These are phyloP conservation scores for Lipomyces yarrowii DNA, from an alignment of 1,139 yeast species.

Conservation along the genomic window DNA sequence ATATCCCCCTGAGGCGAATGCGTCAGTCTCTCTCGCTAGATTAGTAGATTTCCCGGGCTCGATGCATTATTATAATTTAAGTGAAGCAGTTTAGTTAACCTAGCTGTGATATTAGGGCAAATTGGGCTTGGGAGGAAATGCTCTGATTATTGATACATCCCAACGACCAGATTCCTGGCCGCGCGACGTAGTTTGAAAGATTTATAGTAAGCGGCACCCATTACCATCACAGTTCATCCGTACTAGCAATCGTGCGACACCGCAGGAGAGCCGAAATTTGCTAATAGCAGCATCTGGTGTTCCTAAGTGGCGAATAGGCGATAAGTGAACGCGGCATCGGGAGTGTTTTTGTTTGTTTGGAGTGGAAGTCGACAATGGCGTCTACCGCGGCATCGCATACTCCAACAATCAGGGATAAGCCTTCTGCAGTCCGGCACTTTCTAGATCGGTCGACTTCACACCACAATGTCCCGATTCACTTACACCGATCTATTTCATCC, in stretches of 20 bases:
- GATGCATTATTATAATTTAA: too few relatives aligned
- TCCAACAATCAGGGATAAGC: conserved; percentile 27
- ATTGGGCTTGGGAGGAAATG: too few relatives aligned
- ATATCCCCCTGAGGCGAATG: not conserved
- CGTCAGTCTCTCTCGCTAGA: not conserved
- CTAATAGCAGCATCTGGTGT: not conserved
- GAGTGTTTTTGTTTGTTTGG: not conserved
- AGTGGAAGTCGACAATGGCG: conserved; percentile 2
- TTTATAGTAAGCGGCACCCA: too few relatives aligned
- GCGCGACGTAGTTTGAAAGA: too few relatives aligned
- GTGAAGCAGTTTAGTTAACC: too few relatives aligned
- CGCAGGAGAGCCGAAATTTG: not conserved
- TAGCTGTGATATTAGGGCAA: too few relatives aligned
- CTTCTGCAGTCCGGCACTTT: conserved; percentile 30
- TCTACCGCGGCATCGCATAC: conserved; percentile 11
- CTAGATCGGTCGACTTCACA: conserved; percentile 22
- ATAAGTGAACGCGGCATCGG: not conserved
- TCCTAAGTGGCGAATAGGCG: not conserved
- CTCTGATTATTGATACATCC: too few relatives aligned
- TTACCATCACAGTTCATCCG: not conserved
- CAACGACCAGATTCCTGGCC: too few relatives aligned
- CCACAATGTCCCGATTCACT: conserved; percentile 16
- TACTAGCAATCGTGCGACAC: not conserved
- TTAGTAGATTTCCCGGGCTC: too few relatives aligned
- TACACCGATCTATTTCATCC: conserved; percentile 17